phyloP scores from a whole-genome alignment of 1,284 basidiomycete genomes.

The Fomitopsis pinicola region DNA sequence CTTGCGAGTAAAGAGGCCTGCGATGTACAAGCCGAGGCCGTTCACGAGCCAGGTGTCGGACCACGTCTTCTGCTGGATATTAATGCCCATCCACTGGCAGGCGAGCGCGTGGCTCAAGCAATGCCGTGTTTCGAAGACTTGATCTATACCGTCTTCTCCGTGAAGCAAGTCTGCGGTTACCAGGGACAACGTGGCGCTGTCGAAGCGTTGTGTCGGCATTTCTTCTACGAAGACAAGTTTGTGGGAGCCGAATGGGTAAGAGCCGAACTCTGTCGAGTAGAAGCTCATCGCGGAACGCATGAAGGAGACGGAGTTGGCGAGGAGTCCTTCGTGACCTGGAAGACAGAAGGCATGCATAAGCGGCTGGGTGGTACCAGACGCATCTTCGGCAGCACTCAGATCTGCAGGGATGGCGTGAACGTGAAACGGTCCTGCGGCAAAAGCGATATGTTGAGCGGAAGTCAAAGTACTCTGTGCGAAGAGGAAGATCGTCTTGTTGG shows the following conservation, averaged over 20 bases:
- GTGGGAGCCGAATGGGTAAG: conserved; percentile 95
- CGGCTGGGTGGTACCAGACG: conserved; percentile 70
- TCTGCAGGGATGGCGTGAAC: conserved; percentile 70
- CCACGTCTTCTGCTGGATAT: conserved; percentile 93
- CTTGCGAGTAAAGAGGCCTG: conserved; percentile 83
- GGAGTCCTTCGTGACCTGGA: conserved; percentile 77
- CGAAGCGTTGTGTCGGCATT: conserved; percentile 74
- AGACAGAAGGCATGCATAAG: conserved; percentile 92
- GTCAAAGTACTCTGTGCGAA: conserved; percentile 88
- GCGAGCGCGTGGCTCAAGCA: conserved; percentile 85
- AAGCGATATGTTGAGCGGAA: conserved; percentile 93
- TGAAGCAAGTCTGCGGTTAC: conserved; percentile 84
- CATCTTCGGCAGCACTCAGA: conserved; percentile 50
- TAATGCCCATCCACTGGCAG: conserved; percentile 96
- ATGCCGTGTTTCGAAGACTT: conserved; percentile 89
- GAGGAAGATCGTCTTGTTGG: conserved; percentile 92
- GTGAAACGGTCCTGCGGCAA: conserved; percentile 94
- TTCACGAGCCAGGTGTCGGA: conserved; percentile 96
- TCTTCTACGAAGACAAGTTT: conserved; percentile 97
- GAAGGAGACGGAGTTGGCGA: conserved; percentile 69
- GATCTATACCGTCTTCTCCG: conserved; percentile 88
- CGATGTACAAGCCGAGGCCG: conserved; percentile 89
- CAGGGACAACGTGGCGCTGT: conserved; percentile 82
- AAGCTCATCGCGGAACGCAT: conserved; percentile 90
- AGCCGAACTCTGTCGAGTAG: conserved; percentile 90